Base-by-base conservation (phyloP, 352 stramenopile species). In the Phytophthora rubi region DNA sequence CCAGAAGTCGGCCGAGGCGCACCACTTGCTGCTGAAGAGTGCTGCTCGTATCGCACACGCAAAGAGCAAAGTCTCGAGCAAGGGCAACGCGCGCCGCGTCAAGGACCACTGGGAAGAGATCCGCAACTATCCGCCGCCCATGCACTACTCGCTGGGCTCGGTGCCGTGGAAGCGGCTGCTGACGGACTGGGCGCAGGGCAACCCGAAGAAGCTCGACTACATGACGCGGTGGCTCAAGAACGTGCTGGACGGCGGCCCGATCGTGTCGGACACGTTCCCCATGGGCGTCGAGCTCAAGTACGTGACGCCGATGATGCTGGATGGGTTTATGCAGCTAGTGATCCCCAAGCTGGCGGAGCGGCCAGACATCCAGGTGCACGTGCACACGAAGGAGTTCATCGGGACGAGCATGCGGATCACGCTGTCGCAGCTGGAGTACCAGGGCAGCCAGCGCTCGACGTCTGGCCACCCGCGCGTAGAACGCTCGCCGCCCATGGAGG, bases 91-190 rank as follows among this genome's bases (percentile, higher is more conserved):
- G 23, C 86, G 88, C 16, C 85, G 89, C 8, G 88, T 96, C 15
- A 96, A 94, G 62, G 89, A 96, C 37, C 87, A 94, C 54, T 96
- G 89, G 89, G 89, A 96, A 55, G 89, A 96, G 62, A 96, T 96
- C 73, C 87, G 86, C 44, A 96, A 93, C 61, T 95, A 80, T 62
- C 84, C 89, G 5, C 83, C 86, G 30, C 63, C 89, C 5, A 91
- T 96, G 87, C 86, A 94, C 59, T 96, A 94, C 75, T 86, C 77
- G 37, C 62, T 96, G 16, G 89, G 89, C 26, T 95, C 86, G 18
- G 88, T 94, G 30, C 89, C 89, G 1, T 96, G 89, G 87, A 96
- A 96, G 72, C 86, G 89, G 4, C 55, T 96, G 68, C 77, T 96
- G 2, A 91, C 87, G 32, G 89, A 96, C 53, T 96, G 89, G 89